Percentiles rank a stretch among this genome's conserved stretches.
Evolutionary conservation across 1,284 basidiomycete species (phyloP).

Genomic region (Ganoderma resinaceum): DNA sequence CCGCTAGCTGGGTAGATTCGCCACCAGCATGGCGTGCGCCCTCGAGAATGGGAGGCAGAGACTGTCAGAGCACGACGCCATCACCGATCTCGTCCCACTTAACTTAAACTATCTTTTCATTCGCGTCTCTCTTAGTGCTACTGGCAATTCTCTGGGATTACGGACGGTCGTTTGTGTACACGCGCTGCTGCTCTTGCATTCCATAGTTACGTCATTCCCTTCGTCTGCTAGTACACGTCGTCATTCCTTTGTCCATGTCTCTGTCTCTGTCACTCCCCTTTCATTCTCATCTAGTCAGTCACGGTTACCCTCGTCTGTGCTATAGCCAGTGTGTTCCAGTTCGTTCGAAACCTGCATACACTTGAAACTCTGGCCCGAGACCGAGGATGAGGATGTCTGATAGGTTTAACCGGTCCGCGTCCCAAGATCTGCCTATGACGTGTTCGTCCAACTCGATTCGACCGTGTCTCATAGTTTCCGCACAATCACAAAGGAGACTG

Average conservation of each 20-base stretch:
- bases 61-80: conserved; percentile 16
- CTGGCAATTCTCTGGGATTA: conserved; percentile 36
- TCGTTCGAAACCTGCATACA: conserved; percentile 7
- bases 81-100: conserved; percentile 22
- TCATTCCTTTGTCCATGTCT: conserved; percentile 13
- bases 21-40: conserved; percentile 9
- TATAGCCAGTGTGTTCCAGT: conserved; percentile 29
- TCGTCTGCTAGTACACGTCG: conserved; percentile 28
- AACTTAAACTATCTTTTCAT: conserved; percentile 37
- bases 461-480: background rate
- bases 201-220: conserved; percentile 29
- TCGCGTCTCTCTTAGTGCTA: conserved; percentile 32
- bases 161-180: conserved; percentile 39
- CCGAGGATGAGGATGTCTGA: background rate
- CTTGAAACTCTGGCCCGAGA: conserved; percentile 2
- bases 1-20: conserved; percentile 4
- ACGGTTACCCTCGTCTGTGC: conserved; percentile 30
- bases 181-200: conserved; percentile 36
- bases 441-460: background rate
- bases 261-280: conserved; percentile 11
- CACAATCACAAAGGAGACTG: background rate
- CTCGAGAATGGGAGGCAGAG: conserved; percentile 17
- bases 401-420: background rate
- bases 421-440: background rate
- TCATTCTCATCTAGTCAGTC: conserved; percentile 16